phyloP scores from a whole-genome alignment of 106 monocot species.

The Gastrodia elata region DNA sequence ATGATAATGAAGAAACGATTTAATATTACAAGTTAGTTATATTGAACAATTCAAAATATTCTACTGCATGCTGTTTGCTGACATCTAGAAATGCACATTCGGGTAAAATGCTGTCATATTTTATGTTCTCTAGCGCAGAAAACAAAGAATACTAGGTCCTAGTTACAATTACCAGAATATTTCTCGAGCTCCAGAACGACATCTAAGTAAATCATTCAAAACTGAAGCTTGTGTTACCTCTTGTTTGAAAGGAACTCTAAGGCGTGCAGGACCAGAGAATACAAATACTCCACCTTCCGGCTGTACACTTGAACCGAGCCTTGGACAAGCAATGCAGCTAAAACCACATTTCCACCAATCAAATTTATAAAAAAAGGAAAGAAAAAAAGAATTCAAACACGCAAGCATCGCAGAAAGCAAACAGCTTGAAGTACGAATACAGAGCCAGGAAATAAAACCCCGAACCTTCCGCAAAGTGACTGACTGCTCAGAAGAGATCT shows the following conservation, averaged over 20 bases:
- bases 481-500: constrained; percentile 37
- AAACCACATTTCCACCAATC: constrained; percentile 11
- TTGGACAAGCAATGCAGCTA: constrained; percentile 85
- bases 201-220: background rate
- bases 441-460: background rate
- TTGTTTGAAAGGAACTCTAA: constrained; percentile 81
- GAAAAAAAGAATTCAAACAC: constrained; percentile 2
- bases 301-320: constrained; percentile 94
- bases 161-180: too few relatives aligned
- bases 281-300: constrained; percentile 86
- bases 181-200: background rate
- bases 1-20: too few relatives aligned
- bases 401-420: constrained; percentile 4
- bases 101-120: too few relatives aligned
- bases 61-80: too few relatives aligned
- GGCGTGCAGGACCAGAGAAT: constrained; percentile 67
- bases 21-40: too few relatives aligned
- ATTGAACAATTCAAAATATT: too few relatives aligned
- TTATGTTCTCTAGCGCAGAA: too few relatives aligned
- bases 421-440: background rate
- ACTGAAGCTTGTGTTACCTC: constrained; percentile 48
- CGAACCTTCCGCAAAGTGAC: constrained; percentile 85
- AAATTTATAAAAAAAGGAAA: too few relatives aligned
- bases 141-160: too few relatives aligned
- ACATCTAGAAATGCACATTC: too few relatives aligned